Percentiles rank a stretch among this genome's conserved stretches.
Conservation (phyloP, 2,329 filamentous ascomycete species). For the Xylariaceae sp. region DNA sequence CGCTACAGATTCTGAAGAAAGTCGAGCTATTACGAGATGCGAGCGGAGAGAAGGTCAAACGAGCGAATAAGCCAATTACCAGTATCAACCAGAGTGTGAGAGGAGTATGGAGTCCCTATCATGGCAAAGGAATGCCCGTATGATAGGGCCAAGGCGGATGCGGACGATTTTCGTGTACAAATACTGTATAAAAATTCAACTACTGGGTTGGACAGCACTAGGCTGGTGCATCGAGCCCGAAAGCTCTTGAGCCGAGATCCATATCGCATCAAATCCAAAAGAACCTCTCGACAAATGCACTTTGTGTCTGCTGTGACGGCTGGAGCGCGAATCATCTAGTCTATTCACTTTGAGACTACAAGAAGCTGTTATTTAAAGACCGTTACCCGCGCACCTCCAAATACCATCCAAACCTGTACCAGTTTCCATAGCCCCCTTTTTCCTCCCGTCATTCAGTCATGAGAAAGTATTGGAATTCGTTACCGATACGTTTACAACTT, state of each 20-base stretch:
- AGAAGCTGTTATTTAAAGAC: no score
- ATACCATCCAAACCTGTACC: background rate
- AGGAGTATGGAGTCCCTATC: slow-evolving; percentile 68
- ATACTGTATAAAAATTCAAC: slow-evolving; percentile 10
- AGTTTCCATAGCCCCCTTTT: no score
- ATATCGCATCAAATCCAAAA: no score
- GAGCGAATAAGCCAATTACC: slow-evolving; percentile 58
- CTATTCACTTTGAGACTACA: no score
- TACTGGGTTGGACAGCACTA: no score
- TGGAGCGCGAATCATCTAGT: no score
- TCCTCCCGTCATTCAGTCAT: slow-evolving; percentile 2
- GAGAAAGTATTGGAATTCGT: slow-evolving; percentile 1
- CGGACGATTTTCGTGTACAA: background rate
- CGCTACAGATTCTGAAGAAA: slow-evolving; percentile 77
- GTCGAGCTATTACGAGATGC: slow-evolving; percentile 67
- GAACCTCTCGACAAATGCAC: no score
- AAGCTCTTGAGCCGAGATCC: no score
- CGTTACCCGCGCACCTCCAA: no score
- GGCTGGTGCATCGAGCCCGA: no score
- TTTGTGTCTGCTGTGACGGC: no score
- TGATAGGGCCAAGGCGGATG: slow-evolving; percentile 31
- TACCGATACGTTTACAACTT: slow-evolving; percentile 36
- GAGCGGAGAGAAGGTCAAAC: slow-evolving; percentile 69
- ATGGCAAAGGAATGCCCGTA: slow-evolving; percentile 54
- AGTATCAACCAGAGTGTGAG: slow-evolving; percentile 63